Percentiles rank a stretch among this genome's conserved stretches.
Conservation (phyloP, 306 rosid species). For the Urtica urens region DNA sequence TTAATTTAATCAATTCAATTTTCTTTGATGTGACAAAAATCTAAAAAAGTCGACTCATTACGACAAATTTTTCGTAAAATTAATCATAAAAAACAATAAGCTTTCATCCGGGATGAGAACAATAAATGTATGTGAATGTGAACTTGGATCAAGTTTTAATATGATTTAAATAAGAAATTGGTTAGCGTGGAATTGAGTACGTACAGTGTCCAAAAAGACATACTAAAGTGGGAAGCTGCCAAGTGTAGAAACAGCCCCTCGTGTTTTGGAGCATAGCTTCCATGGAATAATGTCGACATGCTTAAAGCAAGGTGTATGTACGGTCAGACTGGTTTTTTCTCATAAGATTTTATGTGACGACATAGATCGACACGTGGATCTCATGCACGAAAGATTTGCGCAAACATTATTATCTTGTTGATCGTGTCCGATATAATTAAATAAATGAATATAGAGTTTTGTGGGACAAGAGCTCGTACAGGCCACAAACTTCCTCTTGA, state of each 20-base stretch:
- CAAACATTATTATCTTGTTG: not conserved
- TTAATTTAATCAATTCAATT: too few relatives aligned
- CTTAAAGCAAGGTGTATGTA: not conserved
- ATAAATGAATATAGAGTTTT: not conserved
- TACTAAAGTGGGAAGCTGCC: not conserved
- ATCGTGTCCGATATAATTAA: not conserved
- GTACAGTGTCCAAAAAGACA: not conserved
- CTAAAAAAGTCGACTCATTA: too few relatives aligned
- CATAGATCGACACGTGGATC: conserved; percentile 3
- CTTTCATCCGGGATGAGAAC: too few relatives aligned
- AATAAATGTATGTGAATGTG: not conserved
- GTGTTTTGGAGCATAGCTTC: conserved; percentile 6
- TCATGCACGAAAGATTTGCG: not conserved
- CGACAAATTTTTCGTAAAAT: too few relatives aligned
- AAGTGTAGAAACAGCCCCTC: conserved; percentile 5
- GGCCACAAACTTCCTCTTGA: not conserved
- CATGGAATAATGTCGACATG: not conserved
- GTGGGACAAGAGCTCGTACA: not conserved
- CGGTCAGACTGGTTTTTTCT: not conserved
- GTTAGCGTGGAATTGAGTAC: not conserved
- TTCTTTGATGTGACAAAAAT: too few relatives aligned
- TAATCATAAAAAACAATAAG: too few relatives aligned
- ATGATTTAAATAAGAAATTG: too few relatives aligned
- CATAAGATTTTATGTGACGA: not conserved
- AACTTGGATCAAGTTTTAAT: not conserved